Conservation (phyloP, 352 stramenopile genomes). For the Pythium rhizo-oryzae region DNA sequence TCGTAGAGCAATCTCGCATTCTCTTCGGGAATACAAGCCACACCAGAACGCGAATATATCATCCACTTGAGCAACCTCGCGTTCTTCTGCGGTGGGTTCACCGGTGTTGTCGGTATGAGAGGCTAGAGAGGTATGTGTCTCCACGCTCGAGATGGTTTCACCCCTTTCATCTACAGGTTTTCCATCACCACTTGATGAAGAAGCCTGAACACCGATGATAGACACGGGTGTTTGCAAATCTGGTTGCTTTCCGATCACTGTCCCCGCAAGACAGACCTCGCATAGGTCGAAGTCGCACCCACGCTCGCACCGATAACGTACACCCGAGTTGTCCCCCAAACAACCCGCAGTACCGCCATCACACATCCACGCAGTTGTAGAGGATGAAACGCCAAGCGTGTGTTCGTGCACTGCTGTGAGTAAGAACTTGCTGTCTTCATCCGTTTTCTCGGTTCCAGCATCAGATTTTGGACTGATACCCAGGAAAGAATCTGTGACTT, state of each 20-base stretch:
- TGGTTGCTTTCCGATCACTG: slow-evolving; percentile 35
- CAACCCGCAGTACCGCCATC: slow-evolving; percentile 61
- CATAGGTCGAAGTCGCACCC: slow-evolving; percentile 83
- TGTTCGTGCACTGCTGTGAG: slow-evolving; percentile 61
- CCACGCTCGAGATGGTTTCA: too few species aligned
- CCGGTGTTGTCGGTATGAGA: background rate
- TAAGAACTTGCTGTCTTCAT: slow-evolving; percentile 28
- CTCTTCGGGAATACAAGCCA: slow-evolving; percentile 54
- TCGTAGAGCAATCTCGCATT: slow-evolving; percentile 62
- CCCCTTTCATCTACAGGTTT: background rate
- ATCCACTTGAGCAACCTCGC: slow-evolving; percentile 33
- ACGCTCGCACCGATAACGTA: slow-evolving; percentile 63
- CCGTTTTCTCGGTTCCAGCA: slow-evolving; percentile 8
- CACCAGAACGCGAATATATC: slow-evolving; percentile 60
- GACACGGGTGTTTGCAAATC: background rate
- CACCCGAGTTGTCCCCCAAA: slow-evolving; percentile 53
- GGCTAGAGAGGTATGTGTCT: background rate
- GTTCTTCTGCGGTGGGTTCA: background rate
- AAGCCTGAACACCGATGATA: background rate
- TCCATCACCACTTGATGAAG: background rate
- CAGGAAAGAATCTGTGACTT: slow-evolving; percentile 58
- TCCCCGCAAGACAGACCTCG: slow-evolving; percentile 53
- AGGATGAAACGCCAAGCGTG: slow-evolving; percentile 44
- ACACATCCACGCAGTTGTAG: slow-evolving; percentile 75
- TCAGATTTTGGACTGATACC: slow-evolving; percentile 37